A percentile compares a stretch with the other conserved stretches of the same genome.
phyloP scores from a whole-genome alignment of 805 yeast genomes.

The Ogataea neopini region DNA sequence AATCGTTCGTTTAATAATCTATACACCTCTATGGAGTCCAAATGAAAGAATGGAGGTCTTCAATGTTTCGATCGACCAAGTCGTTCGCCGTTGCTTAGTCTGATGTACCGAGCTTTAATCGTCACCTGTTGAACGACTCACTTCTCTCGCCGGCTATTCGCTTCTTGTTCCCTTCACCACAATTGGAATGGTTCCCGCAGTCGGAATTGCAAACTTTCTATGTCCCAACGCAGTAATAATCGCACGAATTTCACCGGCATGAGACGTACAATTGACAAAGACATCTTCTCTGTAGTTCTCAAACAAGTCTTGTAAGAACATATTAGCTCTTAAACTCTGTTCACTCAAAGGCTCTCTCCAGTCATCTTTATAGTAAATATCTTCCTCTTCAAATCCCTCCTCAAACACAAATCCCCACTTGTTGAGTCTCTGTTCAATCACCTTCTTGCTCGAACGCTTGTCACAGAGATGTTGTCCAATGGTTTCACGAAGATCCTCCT shows the following conservation, averaged over 20 bases:
- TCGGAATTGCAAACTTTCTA: slow-evolving; percentile 56
- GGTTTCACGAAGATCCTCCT: slow-evolving; percentile 60
- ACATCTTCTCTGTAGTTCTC: slow-evolving; percentile 34
- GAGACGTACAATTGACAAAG: slow-evolving; percentile 54
- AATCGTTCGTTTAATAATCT: neutral
- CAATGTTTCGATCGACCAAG: too few relatives aligned
- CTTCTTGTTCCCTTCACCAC: slow-evolving; percentile 47
- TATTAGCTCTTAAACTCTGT: slow-evolving; percentile 49
- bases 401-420: slow-evolving; percentile 45
- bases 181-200: slow-evolving; percentile 66
- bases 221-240: slow-evolving; percentile 53
- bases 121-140: too few relatives aligned
- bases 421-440: slow-evolving; percentile 41
- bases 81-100: too few relatives aligned
- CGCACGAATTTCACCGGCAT: slow-evolving; percentile 60
- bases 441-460: slow-evolving; percentile 45
- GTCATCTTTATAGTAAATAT: slow-evolving; percentile 44
- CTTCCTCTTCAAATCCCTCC: slow-evolving; percentile 49
- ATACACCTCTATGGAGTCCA: neutral
- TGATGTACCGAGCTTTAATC: too few relatives aligned
- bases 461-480: slow-evolving; percentile 63
- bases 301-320: slow-evolving; percentile 45
- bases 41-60: too few relatives aligned
- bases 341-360: slow-evolving; percentile 51
- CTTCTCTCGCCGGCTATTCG: neutral